Base-by-base conservation (phyloP, 2,329 filamentous ascomycete genomes). In the Bipolaris bicolor region DNA sequence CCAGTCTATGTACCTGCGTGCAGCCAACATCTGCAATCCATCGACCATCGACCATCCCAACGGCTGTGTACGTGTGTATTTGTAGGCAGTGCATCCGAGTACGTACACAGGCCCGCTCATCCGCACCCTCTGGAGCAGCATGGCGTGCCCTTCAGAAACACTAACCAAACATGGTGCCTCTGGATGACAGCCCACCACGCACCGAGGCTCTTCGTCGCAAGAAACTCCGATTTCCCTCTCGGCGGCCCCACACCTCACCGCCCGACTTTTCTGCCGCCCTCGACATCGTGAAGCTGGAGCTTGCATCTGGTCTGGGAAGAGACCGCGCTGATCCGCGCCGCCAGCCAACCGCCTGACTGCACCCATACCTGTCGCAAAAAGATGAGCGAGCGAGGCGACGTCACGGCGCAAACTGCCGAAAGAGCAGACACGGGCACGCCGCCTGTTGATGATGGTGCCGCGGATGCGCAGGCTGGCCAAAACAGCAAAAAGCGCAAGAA, bases 91-190 rank as follows among this genome's bases (percentile, higher is more conserved):
- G 26, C 26, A 29, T 29, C 26, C 26, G 26, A 29, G 26, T 29
- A 29, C 26, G 26, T 29, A 29, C 26, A 29, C 26, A 29, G 26
- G 26, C 26, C 26, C 26, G 26, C 39, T 22, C 16, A 24, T 63
- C 64, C 65, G 62, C 64, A 61, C 68, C 65, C 69, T 64, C 65
- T 40, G 49, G 52, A 49, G 43, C 60, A 68, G 64, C 49, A 71
- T 67, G 64, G 69, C 70, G 61, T 64, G 64, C 65, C 66, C 69
- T 69, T 65, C 64, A 62, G 67, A 63, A 63, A 68, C 61, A 71
- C 69, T 70, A 66, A 71, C 69, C 60, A 66, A 60, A 55, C 62
- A 61, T 62, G 57, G 51, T 29, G 26, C 54, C 57, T 66, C 60
- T 63, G 52, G 26, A 29, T 57, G 57, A 62, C 64, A 68, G 67